Evolutionary conservation across 768 basidiomycete genomes (phyloP).

Genomic region (Mrakia blollopis): DNA sequence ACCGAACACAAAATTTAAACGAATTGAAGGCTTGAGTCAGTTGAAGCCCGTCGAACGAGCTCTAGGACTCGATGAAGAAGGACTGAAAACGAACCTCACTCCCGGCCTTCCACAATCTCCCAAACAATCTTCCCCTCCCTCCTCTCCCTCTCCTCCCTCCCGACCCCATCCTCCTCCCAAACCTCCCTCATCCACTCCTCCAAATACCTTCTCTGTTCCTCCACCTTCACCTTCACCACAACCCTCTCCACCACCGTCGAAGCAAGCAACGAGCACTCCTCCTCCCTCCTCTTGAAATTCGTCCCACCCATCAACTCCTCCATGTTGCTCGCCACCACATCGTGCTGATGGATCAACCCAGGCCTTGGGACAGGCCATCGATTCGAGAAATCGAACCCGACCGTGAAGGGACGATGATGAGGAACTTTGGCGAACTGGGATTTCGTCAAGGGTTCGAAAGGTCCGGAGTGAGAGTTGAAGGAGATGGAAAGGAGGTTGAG

Average conservation of each 20-base stretch:
- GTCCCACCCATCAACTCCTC: not conserved
- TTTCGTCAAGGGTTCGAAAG: too few relatives aligned
- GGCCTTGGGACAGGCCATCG: not conserved
- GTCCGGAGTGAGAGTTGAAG: not conserved
- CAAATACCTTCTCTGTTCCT: not conserved
- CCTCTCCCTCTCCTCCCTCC: not conserved
- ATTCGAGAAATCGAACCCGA: not conserved
- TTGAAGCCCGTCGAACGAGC: too few relatives aligned
- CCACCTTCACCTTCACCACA: not conserved
- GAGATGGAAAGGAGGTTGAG: not conserved
- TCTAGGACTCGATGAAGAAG: too few relatives aligned
- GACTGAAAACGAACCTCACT: too few relatives aligned
- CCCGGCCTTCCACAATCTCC: not conserved
- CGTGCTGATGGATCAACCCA: not conserved
- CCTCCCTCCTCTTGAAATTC: not conserved
- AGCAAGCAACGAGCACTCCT: not conserved
- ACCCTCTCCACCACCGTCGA: not conserved
- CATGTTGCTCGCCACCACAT: not conserved
- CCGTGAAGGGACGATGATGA: not conserved
- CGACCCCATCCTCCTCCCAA: not conserved
- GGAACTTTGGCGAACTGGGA: not conserved
- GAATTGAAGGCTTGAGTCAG: too few relatives aligned
- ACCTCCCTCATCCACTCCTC: not conserved
- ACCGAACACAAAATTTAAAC: too few relatives aligned
- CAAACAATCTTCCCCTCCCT: not conserved